These are phyloP conservation scores for Boletus pseudopeckii DNA, from an alignment of 768 basidiomycete species.

Conservation along the genomic window DNA sequence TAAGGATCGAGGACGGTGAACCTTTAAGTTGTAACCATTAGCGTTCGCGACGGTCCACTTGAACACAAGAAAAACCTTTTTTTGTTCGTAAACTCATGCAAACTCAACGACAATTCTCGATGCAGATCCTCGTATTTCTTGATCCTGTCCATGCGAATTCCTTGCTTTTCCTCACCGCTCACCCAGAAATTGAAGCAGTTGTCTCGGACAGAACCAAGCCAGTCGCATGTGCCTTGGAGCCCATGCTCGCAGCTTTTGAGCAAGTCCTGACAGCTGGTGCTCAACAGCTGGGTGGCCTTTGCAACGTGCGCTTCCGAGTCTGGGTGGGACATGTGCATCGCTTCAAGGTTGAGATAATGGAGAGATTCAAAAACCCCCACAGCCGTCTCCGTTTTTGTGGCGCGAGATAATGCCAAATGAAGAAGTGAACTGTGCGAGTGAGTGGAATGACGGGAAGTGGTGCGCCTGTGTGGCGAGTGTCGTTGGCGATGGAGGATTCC, in stretches of 20 bases:
- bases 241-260: constrained; percentile 42
- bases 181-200: constrained; percentile 39
- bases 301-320: constrained; percentile 41
- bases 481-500: constrained; percentile 4
- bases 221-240: constrained; percentile 41
- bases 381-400: constrained; percentile 42
- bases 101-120: constrained; percentile 31
- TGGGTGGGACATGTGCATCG: constrained; percentile 49
- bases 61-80: constrained; percentile 42
- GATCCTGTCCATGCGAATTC: constrained; percentile 33
- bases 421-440: constrained; percentile 39
- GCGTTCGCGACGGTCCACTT: neutral
- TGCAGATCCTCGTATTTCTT: constrained; percentile 37
- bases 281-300: constrained; percentile 43
- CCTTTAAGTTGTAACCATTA: constrained; percentile 31
- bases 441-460: constrained; percentile 22
- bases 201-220: constrained; percentile 45
- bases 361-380: constrained; percentile 77
- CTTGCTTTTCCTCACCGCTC: constrained; percentile 29
- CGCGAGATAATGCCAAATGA: constrained; percentile 34
- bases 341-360: constrained; percentile 65
- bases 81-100: constrained; percentile 48
- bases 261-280: constrained; percentile 52
- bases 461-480: constrained; percentile 12
- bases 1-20: constrained; percentile 59